These are phyloP conservation scores for Wickerhamomyces bovis DNA, from an alignment of 805 yeast species.

Conservation along the genomic window DNA sequence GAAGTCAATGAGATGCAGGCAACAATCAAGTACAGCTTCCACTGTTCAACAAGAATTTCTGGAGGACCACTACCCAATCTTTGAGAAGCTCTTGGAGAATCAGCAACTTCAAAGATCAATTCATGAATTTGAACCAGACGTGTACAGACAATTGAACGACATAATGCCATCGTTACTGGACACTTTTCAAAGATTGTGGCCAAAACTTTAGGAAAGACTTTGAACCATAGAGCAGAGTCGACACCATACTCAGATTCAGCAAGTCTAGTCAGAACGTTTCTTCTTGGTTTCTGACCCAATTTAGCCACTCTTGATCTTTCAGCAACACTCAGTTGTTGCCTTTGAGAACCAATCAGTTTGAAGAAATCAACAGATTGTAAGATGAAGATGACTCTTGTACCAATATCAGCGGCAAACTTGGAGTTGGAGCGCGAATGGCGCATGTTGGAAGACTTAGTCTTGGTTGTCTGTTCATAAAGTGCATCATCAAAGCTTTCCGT, in stretches of 20 bases:
- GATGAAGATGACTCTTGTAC: constrained; percentile 70
- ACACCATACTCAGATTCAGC: constrained; percentile 94
- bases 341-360: constrained; percentile 49
- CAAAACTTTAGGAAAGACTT: constrained; percentile 73
- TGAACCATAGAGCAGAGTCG: constrained; percentile 94
- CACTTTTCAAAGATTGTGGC: constrained; percentile 69
- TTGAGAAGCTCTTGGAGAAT: constrained; percentile 26
- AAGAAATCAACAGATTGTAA: constrained; percentile 65
- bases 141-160: constrained; percentile 86
- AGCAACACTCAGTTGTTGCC: constrained; percentile 54
- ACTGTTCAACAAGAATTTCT: constrained; percentile 72
- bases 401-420: constrained; percentile 73
- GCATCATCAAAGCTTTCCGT: constrained; percentile 88
- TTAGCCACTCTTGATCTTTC: constrained; percentile 70
- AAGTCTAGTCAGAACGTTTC: constrained; percentile 62
- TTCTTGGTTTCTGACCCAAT: constrained; percentile 49
- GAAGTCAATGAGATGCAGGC: constrained; percentile 90
- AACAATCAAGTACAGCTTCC: constrained; percentile 84
- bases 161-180: constrained; percentile 90
- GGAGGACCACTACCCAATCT: constrained; percentile 41
- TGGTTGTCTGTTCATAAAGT: constrained; percentile 44
- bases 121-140: constrained; percentile 83
- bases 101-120: constrained; percentile 51
- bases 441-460: constrained; percentile 14
- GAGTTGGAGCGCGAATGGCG: constrained; percentile 49